A percentile compares a stretch with the other conserved stretches of the same genome.
These are phyloP conservation scores for Cutaneotrichosporon cutaneum DNA, from an alignment of 1,284 basidiomycete species.

Conservation along the genomic window DNA sequence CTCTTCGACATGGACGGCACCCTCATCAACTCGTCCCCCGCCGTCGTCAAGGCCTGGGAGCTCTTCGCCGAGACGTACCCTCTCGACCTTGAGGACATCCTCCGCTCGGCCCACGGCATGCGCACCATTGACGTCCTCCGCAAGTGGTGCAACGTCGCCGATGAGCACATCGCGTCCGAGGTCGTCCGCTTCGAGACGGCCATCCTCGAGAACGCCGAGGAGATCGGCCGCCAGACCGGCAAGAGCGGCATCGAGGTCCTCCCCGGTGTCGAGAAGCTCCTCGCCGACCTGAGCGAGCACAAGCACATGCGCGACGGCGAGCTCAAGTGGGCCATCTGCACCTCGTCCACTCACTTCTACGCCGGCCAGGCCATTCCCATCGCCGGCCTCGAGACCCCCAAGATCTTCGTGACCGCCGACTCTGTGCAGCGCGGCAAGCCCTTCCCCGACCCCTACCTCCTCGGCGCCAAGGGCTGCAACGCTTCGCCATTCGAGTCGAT, in stretches of 20 bases:
- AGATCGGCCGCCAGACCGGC: conserved; percentile 37
- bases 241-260: conserved; percentile 51
- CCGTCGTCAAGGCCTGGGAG: conserved; percentile 52
- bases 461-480: conserved; percentile 52
- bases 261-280: conserved; percentile 48
- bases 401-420: conserved; percentile 55
- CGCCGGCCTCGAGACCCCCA: conserved; percentile 51
- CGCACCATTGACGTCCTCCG: conserved; percentile 51
- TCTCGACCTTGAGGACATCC: conserved; percentile 50
- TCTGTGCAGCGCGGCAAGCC: conserved; percentile 55
- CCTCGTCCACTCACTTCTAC: conserved; percentile 52
- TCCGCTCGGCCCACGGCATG: conserved; percentile 51
- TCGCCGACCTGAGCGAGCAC: conserved; percentile 42
- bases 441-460: conserved; percentile 56
- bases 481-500: conserved; percentile 51
- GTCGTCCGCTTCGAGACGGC: conserved; percentile 52
- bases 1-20: conserved; percentile 54
- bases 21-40: conserved; percentile 49
- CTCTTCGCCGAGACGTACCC: conserved; percentile 47
- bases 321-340: conserved; percentile 54
- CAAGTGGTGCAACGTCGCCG: conserved; percentile 51
- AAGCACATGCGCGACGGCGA: conserved; percentile 41
- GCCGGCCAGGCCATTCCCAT: conserved; percentile 52
- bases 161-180: conserved; percentile 47
- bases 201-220: conserved; percentile 50